Base-by-base conservation (phyloP, 257 asterid genomes). In the Phtheirospermum japonicum region DNA sequence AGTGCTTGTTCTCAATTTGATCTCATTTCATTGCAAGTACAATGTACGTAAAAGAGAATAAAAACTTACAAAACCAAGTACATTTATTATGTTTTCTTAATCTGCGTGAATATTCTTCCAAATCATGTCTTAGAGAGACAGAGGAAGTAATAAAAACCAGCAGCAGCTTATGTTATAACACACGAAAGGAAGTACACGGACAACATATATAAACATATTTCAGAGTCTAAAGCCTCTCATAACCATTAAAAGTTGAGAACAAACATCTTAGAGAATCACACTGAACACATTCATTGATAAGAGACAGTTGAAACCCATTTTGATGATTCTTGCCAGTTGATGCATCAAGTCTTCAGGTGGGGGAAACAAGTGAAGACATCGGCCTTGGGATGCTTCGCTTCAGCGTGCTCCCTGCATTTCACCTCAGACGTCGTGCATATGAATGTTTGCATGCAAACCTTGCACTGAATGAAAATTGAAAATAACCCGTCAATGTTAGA, bases 381-480 rank as follows among this genome's bases (percentile, higher is more conserved):
- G 6, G 53, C 53, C 53, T 48, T 48, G 53, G 53, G 53, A 16
- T 48, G 53, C 53, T 48, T 48, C 4, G 53, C 53, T 48, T 48
- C 53, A n/a, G 53, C 53, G 16, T 48, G 53, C 53, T 48, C 53
- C 53, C 53, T 48, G 53, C 53, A 48, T 48, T 48, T 48, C 26
- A 16, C 53, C 53, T 48, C 53, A 0, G 53, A 48, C 2, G 53
- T 48, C 12, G 53, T 48, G 53, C 53, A 48, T 48, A 48, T 48
- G 26, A 48, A 48, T 5, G 53, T 48, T 48, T 48, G 53, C 53
- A 48, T 48, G 53, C 53, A 48, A 48, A 48, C 53, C 53, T 48
- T 48, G 53, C 53, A 48, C 53, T 48, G 18, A 16, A 48, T 5
- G 7, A 43, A 39, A 42, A 13, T 42, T 12, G 5, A 42, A 1